Conservation (phyloP, 1,284 basidiomycete species). For the Gomphus sp. region DNA sequence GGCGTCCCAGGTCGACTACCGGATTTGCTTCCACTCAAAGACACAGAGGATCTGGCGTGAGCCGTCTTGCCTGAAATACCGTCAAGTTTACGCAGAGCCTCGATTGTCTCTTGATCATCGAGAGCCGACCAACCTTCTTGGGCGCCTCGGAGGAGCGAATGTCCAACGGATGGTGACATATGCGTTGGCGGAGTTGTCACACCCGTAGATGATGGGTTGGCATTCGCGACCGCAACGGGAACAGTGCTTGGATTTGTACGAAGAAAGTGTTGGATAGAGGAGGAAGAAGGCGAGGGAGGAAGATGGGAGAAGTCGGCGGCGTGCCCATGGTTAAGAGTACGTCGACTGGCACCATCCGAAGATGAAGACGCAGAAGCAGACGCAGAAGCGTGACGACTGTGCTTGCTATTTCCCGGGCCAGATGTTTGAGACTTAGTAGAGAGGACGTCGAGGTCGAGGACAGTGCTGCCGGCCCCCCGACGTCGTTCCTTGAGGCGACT, state of each 20-base stretch:
- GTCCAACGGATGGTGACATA: conserved; percentile 42
- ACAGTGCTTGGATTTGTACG: conserved; percentile 42
- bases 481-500: conserved; percentile 45
- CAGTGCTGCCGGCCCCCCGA: conserved; percentile 46
- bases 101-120: conserved; percentile 82
- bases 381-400: conserved; percentile 55
- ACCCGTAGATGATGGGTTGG: not conserved
- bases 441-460: conserved; percentile 26
- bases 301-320: conserved; percentile 84
- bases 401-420: conserved; percentile 23
- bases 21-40: conserved; percentile 50
- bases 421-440: conserved; percentile 27
- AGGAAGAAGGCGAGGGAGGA: conserved; percentile 78
- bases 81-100: conserved; percentile 89
- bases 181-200: conserved; percentile 10
- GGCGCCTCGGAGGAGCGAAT: conserved; percentile 69
- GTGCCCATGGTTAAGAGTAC: conserved; percentile 36
- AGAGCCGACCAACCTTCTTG: conserved; percentile 80
- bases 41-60: conserved; percentile 42
- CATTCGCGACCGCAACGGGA: conserved; percentile 33
- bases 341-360: conserved; percentile 34
- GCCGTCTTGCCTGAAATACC: conserved; percentile 74
- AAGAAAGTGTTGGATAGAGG: conserved; percentile 78
- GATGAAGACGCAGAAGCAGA: conserved; percentile 57
- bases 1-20: conserved; percentile 73